These are phyloP conservation scores for Kockiozyma suomiensis DNA, from an alignment of 805 yeast species.

Conservation along the genomic window DNA sequence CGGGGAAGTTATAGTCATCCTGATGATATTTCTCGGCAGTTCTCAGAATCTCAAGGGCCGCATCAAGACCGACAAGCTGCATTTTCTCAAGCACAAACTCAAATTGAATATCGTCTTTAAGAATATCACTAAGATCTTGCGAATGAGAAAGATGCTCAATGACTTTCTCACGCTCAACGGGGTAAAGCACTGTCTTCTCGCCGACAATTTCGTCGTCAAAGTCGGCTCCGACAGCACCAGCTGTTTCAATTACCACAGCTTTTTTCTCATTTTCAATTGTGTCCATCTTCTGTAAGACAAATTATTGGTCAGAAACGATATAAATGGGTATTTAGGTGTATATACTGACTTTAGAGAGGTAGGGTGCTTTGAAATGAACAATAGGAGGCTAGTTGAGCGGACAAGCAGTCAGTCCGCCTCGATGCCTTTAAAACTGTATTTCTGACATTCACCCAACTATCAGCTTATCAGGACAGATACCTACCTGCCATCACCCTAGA, in stretches of 20 bases:
- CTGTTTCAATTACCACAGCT: neutral
- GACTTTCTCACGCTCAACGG: conserved; percentile 3
- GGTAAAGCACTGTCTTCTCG: neutral
- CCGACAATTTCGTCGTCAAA: too few species aligned
- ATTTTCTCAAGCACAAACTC: conserved; percentile 21
- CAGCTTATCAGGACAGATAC: too few species aligned
- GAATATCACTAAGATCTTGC: conserved; percentile 8
- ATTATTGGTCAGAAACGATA: too few species aligned
- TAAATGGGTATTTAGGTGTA: too few species aligned
- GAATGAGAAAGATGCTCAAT: conserved; percentile 8
- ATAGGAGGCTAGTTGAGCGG: too few species aligned
- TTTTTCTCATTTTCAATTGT: neutral
- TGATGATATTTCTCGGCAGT: conserved; percentile 48
- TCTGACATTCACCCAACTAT: too few species aligned
- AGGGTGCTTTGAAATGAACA: too few species aligned
- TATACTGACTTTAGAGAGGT: too few species aligned
- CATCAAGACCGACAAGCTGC: conserved; percentile 38
- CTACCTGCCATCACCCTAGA: too few species aligned
- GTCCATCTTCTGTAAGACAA: too few species aligned
- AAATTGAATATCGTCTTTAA: conserved; percentile 2
- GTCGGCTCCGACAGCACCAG: neutral
- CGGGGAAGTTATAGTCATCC: conserved; percentile 54
- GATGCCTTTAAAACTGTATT: too few species aligned
- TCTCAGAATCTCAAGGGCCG: conserved; percentile 48
- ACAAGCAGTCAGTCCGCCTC: too few species aligned